Percentiles rank a stretch among this genome's conserved stretches.
Evolutionary conservation across 768 basidiomycete genomes (phyloP).

Genomic region (Russula griseocarnosa): DNA sequence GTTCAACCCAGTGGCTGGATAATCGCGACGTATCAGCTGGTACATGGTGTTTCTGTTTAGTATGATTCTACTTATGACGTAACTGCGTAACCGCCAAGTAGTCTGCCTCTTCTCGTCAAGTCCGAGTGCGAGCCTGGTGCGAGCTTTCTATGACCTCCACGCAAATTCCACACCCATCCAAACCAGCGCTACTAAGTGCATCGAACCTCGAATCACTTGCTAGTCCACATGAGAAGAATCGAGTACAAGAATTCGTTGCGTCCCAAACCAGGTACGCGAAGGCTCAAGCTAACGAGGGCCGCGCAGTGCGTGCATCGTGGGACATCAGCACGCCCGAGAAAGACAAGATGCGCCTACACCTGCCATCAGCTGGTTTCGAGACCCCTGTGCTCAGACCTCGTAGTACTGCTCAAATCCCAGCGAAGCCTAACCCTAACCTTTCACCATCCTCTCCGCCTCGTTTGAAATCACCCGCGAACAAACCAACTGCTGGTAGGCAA

Average conservation of each 20-base stretch:
- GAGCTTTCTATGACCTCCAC: neutral
- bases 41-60: no score
- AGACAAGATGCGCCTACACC: conserved; percentile 13
- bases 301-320: conserved; percentile 30
- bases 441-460: neutral
- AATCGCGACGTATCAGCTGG: no score
- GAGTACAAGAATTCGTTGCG: conserved; percentile 47
- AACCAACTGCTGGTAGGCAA: neutral
- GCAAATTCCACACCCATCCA: neutral
- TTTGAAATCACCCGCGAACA: neutral
- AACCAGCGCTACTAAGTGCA: neutral
- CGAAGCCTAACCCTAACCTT: neutral
- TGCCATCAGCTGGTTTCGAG: conserved; percentile 23
- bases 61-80: no score
- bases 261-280: conserved; percentile 46
- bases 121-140: neutral
- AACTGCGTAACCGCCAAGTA: conserved; percentile 35
- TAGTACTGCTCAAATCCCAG: neutral
- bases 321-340: conserved; percentile 6
- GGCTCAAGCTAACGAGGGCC: conserved; percentile 43
- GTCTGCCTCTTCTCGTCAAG: conserved; percentile 35
- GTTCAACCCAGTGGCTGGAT: no score
- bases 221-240: conserved; percentile 41
- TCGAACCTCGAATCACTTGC: conserved; percentile 20
- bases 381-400: conserved; percentile 31